These are phyloP conservation scores for Trichothecium roseum DNA, from an alignment of 2,329 filamentous ascomycete genomes.

Conservation along the genomic window DNA sequence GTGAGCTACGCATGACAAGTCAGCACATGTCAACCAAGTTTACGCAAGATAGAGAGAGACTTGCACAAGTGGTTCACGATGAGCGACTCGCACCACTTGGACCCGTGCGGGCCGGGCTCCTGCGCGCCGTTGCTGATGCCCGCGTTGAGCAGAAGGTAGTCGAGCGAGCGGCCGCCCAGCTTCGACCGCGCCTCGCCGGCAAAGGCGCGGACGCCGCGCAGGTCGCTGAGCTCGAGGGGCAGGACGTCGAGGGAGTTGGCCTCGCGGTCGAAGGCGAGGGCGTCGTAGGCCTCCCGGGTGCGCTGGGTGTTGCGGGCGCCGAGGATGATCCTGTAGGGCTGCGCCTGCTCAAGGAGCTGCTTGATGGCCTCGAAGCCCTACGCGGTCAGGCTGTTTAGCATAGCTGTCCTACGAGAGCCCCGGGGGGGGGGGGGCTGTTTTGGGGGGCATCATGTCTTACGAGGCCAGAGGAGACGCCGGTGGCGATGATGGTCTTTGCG, in stretches of 20 bases:
- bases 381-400: constrained; percentile 1
- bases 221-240: constrained; percentile 35
- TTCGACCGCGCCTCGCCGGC: constrained; percentile 30
- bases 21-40: background rate
- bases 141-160: constrained; percentile 40
- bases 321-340: constrained; percentile 37
- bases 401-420: background rate
- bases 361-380: constrained; percentile 44
- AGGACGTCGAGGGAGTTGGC: constrained; percentile 32
- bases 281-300: constrained; percentile 30
- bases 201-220: constrained; percentile 34
- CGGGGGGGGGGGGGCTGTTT: too few species aligned
- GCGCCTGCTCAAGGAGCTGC: constrained; percentile 32
- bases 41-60: constrained; percentile 6
- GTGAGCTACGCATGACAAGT: constrained; percentile 27
- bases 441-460: constrained; percentile 20
- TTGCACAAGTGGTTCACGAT: constrained; percentile 43
- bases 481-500: constrained; percentile 40
- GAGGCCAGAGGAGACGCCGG: constrained; percentile 37
- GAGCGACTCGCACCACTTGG: constrained; percentile 38
- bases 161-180: constrained; percentile 29
- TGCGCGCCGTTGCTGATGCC: constrained; percentile 26
- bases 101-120: constrained; percentile 24
- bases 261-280: constrained; percentile 27
- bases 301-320: constrained; percentile 34